A percentile compares a stretch with the other conserved stretches of the same genome.
phyloP scores from a whole-genome alignment of 1,139 yeast genomes.

The Kodamaea sp. region DNA sequence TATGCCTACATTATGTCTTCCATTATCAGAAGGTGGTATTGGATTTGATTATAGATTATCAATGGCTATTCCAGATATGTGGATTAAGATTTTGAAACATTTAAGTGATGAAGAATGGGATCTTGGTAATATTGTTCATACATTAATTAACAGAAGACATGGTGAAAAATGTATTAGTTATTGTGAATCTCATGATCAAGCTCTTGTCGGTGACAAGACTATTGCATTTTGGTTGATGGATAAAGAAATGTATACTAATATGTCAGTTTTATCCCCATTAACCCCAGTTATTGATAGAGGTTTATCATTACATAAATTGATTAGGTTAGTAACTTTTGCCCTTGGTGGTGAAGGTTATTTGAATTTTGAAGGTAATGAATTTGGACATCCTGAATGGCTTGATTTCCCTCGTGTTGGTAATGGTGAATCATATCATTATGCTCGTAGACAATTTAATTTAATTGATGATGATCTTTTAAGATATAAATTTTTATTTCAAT shows the following conservation, averaged over 20 bases:
- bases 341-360: constrained; percentile 96
- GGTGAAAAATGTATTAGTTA: constrained; percentile 88
- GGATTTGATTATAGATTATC: constrained; percentile 93
- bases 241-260: constrained; percentile 95
- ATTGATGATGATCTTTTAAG: constrained; percentile 76
- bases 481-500: constrained; percentile 70
- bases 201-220: constrained; percentile 94
- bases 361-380: constrained; percentile 96
- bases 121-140: constrained; percentile 71
- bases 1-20: constrained; percentile 89
- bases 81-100: constrained; percentile 92
- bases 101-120: constrained; percentile 89
- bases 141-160: constrained; percentile 84
- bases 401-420: constrained; percentile 95
- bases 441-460: constrained; percentile 89
- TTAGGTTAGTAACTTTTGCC: constrained; percentile 78
- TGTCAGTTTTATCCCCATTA: constrained; percentile 71
- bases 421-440: constrained; percentile 84
- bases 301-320: constrained; percentile 83
- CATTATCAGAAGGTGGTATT: constrained; percentile 73
- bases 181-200: constrained; percentile 96
- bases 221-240: constrained; percentile 98
- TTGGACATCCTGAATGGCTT: constrained; percentile 98
- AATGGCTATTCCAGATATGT: constrained; percentile 98
- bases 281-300: constrained; percentile 87